These are phyloP conservation scores for Cystofilobasidium macerans DNA, from an alignment of 768 basidiomycete species.

Conservation along the genomic window DNA sequence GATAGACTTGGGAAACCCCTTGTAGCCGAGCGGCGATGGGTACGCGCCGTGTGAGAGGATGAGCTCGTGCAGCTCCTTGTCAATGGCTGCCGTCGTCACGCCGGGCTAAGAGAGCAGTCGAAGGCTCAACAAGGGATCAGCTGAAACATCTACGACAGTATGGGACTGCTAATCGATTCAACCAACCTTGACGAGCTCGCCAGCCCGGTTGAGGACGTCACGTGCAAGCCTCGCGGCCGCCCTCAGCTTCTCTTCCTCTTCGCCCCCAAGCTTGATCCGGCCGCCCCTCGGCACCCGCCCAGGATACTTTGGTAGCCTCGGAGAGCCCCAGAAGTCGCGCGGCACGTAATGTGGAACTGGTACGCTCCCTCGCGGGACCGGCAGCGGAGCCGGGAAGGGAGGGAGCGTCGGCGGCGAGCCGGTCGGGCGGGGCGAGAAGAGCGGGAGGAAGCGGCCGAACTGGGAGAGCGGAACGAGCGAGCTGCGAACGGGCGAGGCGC, in stretches of 20 bases:
- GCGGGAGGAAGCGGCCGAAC: slow-evolving; percentile 12
- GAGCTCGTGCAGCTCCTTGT: slow-evolving; percentile 58
- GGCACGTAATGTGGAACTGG: slow-evolving; percentile 52
- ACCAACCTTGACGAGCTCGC: slow-evolving; percentile 43
- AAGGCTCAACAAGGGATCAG: background rate
- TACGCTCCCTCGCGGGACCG: slow-evolving; percentile 49
- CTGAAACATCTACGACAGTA: background rate
- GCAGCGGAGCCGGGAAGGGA: slow-evolving; percentile 28
- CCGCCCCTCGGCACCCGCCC: slow-evolving; percentile 31
- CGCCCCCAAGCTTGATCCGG: slow-evolving; percentile 47
- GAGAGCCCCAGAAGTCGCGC: slow-evolving; percentile 32
- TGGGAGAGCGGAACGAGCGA: background rate
- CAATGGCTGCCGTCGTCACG: slow-evolving; percentile 61
- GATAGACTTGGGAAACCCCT: slow-evolving; percentile 62
- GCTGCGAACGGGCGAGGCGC: background rate
- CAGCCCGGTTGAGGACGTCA: slow-evolving; percentile 50
- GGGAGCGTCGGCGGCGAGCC: slow-evolving; percentile 11
- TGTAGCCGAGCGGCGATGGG: slow-evolving; percentile 72
- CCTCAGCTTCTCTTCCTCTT: slow-evolving; percentile 48
- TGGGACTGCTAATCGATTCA: background rate
- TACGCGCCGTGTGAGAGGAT: slow-evolving; percentile 63
- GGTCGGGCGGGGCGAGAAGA: slow-evolving; percentile 7
- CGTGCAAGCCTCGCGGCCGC: slow-evolving; percentile 50
- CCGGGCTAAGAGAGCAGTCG: slow-evolving; percentile 27
- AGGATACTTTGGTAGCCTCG: background rate